A percentile compares a stretch with the other conserved stretches of the same genome.
Evolutionary conservation across 2,329 filamentous ascomycete species (phyloP).

Genomic region (Aspergillus floridensis): DNA sequence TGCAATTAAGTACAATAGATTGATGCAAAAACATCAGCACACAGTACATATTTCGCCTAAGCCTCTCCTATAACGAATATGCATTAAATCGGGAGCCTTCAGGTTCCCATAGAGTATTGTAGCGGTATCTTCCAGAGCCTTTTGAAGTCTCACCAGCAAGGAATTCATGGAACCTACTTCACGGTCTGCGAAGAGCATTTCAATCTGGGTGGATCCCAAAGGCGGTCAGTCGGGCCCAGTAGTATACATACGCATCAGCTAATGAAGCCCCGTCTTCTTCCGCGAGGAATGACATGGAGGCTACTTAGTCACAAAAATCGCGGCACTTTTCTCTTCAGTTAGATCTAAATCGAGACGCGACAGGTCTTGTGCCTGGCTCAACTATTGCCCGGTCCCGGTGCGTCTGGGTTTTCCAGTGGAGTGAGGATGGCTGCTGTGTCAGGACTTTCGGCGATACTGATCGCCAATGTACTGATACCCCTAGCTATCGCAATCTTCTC

Average conservation of each 20-base stretch:
- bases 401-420: background rate
- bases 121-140: background rate
- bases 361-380: background rate
- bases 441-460: constrained; percentile 48
- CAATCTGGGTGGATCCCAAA: background rate
- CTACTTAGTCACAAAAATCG: background rate
- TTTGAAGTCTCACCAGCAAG: background rate
- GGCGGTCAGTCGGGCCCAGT: background rate
- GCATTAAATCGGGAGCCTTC: background rate
- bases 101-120: background rate
- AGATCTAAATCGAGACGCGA: background rate
- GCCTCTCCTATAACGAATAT: background rate
- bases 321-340: background rate
- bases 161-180: background rate
- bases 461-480: constrained; percentile 76
- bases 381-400: background rate
- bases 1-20: background rate
- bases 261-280: background rate
- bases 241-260: background rate
- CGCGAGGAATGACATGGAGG: background rate
- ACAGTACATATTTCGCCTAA: background rate
- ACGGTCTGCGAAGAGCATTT: background rate
- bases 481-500: constrained; percentile 75
- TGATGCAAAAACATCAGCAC: background rate
- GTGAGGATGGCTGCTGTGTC: constrained; percentile 22